Conservation (phyloP, 1,284 basidiomycete species). For the Apiotrichum brassicae region DNA sequence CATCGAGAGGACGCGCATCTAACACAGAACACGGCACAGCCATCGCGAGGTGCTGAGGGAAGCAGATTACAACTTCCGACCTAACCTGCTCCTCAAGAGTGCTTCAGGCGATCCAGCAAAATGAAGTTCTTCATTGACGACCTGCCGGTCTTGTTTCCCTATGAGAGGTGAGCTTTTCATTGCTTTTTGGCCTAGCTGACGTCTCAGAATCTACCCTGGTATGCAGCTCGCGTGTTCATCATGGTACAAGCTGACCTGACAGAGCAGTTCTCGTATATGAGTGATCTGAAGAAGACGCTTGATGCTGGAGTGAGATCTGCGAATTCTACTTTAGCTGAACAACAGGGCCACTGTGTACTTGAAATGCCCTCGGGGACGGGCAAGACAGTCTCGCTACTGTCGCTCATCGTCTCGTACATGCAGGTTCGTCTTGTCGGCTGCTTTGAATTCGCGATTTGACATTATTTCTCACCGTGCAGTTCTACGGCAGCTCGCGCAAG, state of each 20-base stretch:
- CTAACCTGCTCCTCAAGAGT: too few species aligned
- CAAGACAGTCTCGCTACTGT: conserved; percentile 94
- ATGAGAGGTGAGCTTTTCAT: conserved; percentile 55
- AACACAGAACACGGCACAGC: too few species aligned
- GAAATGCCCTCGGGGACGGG: conserved; percentile 99
- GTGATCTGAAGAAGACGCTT: conserved; percentile 91
- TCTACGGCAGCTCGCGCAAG: conserved; percentile 85
- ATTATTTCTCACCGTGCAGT: too few species aligned
- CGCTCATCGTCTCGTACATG: conserved; percentile 96
- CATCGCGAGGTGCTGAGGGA: too few species aligned
- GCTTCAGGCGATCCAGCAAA: conserved; percentile 11
- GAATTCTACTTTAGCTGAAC: background rate
- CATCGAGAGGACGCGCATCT: too few species aligned
- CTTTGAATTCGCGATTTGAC: too few species aligned
- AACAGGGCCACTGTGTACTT: conserved; percentile 91
- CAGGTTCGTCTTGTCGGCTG: conserved; percentile 65
- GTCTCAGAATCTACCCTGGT: conserved; percentile 33
- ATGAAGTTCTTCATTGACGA: conserved; percentile 98
- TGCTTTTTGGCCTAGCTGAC: conserved; percentile 6
- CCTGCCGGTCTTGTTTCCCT: conserved; percentile 81
- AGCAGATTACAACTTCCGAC: too few species aligned
- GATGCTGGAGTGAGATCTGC: conserved; percentile 62
- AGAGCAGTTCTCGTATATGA: conserved; percentile 99
- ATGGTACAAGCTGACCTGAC: conserved; percentile 9
- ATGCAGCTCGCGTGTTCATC: background rate